Evolutionary conservation across 495 filamentous ascomycete genomes (phyloP).

Genomic region (Hypoxylon perforatum): DNA sequence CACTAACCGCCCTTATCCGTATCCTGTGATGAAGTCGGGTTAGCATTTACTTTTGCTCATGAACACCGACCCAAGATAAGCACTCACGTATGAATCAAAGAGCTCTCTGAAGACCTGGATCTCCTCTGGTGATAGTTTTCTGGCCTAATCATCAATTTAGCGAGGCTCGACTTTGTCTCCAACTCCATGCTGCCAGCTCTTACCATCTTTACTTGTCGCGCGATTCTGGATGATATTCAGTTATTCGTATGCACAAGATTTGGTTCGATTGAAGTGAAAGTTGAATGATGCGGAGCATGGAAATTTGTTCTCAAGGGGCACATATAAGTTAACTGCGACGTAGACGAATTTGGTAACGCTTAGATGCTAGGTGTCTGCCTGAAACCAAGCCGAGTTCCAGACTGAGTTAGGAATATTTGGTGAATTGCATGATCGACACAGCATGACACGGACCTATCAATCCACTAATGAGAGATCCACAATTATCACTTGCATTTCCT

Average conservation of each 20-base stretch:
- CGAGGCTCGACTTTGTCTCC: background rate
- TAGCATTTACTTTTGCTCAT: background rate
- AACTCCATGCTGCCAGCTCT: background rate
- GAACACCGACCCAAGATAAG: background rate
- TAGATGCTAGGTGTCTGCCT: constrained; percentile 19
- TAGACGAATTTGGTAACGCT: constrained; percentile 11
- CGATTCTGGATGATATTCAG: background rate
- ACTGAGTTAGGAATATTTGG: constrained; percentile 12
- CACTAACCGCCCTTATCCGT: constrained; percentile 49
- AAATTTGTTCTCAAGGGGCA: background rate
- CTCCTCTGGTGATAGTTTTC: constrained; percentile 45
- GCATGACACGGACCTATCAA: constrained; percentile 17
- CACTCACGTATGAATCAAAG: constrained; percentile 51
- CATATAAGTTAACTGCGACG: background rate
- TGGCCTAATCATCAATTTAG: constrained; percentile 42
- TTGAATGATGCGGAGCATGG: constrained; percentile 3
- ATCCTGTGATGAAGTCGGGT: constrained; percentile 38
- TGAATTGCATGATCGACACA: constrained; percentile 33
- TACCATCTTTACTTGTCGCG: constrained; percentile 14
- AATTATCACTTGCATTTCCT: background rate
- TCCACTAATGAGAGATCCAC: constrained; percentile 1
- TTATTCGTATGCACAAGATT: background rate
- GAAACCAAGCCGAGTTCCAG: constrained; percentile 39
- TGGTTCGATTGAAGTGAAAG: constrained; percentile 1
- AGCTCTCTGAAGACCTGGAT: constrained; percentile 50